Conservation (phyloP, 1,139 yeast genomes). For the Pichia sp. region DNA sequence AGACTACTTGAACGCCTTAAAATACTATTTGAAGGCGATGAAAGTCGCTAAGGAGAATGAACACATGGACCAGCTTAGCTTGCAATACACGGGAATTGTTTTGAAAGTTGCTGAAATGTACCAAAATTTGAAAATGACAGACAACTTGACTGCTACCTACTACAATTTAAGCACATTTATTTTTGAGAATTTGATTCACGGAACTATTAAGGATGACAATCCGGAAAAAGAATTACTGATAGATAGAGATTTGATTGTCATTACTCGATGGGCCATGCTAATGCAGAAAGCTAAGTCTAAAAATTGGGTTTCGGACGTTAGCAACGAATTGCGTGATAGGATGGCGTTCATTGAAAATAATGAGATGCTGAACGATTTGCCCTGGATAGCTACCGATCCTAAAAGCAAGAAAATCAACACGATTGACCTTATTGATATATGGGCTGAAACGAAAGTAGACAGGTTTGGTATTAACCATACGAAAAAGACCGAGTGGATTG, state of each 20-base stretch:
- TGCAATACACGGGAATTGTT: conserved; percentile 81
- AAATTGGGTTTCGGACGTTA: conserved; percentile 15
- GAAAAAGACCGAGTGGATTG: conserved; percentile 16
- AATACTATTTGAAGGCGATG: conserved; percentile 55
- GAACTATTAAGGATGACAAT: conserved; percentile 17
- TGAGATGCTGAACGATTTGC: conserved; percentile 13
- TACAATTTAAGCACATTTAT: conserved; percentile 25
- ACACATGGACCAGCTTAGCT: conserved; percentile 51
- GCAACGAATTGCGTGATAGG: conserved; percentile 22
- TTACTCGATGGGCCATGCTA: conserved; percentile 26
- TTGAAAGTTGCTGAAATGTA: conserved; percentile 84
- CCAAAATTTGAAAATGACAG: conserved; percentile 29
- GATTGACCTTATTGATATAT: conserved; percentile 22
- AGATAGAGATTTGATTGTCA: conserved; percentile 29
- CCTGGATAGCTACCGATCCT: conserved; percentile 12
- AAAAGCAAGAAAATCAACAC: conserved; percentile 14
- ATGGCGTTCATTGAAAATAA: conserved; percentile 25
- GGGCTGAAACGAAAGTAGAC: conserved; percentile 7
- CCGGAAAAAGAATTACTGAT: conserved; percentile 26
- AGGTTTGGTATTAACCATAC: neutral
- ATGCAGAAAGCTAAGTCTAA: conserved; percentile 14
- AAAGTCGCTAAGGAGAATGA: conserved; percentile 40
- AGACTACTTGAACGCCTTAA: conserved; percentile 61
- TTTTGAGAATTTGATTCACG: conserved; percentile 27
- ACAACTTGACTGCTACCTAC: conserved; percentile 24